phyloP scores from a whole-genome alignment of 2,329 filamentous ascomycete genomes.

The Verticillium alfalfae region DNA sequence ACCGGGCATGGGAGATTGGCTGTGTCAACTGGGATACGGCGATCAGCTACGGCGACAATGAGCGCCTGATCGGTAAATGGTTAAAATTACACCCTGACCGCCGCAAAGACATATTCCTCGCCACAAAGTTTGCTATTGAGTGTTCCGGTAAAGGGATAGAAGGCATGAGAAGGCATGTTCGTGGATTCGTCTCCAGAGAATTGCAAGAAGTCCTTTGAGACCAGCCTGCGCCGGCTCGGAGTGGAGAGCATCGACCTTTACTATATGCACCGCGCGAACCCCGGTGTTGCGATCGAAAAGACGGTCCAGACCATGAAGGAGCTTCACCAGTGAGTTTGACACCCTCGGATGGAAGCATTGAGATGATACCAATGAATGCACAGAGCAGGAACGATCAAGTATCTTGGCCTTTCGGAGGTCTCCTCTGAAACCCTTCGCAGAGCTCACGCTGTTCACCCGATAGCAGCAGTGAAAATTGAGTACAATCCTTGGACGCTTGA shows the following conservation, averaged over 20 bases:
- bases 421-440: slow-evolving; percentile 38
- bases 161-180: too few relatives aligned
- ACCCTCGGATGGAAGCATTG: background rate
- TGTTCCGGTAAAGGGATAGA: too few relatives aligned
- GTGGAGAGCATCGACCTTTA: slow-evolving; percentile 35
- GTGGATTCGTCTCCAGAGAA: slow-evolving; percentile 30
- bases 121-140: slow-evolving; percentile 26
- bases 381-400: slow-evolving; percentile 43
- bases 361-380: background rate
- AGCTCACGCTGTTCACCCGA: slow-evolving; percentile 39
- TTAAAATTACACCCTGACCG: slow-evolving; percentile 41
- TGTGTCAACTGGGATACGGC: slow-evolving; percentile 36
- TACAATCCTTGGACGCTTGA: slow-evolving; percentile 40
- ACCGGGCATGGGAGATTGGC: slow-evolving; percentile 34
- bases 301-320: slow-evolving; percentile 34
- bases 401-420: slow-evolving; percentile 42
- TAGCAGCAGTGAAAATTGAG: slow-evolving; percentile 43
- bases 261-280: slow-evolving; percentile 33
- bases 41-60: slow-evolving; percentile 39
- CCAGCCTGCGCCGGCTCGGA: slow-evolving; percentile 29
- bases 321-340: slow-evolving; percentile 22
- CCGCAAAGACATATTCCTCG: slow-evolving; percentile 42
- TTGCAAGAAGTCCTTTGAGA: slow-evolving; percentile 27
- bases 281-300: slow-evolving; percentile 33
- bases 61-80: slow-evolving; percentile 43